Evolutionary conservation across 331 rosid species (phyloP).

Genomic region (Erythrophleum ivorense): DNA sequence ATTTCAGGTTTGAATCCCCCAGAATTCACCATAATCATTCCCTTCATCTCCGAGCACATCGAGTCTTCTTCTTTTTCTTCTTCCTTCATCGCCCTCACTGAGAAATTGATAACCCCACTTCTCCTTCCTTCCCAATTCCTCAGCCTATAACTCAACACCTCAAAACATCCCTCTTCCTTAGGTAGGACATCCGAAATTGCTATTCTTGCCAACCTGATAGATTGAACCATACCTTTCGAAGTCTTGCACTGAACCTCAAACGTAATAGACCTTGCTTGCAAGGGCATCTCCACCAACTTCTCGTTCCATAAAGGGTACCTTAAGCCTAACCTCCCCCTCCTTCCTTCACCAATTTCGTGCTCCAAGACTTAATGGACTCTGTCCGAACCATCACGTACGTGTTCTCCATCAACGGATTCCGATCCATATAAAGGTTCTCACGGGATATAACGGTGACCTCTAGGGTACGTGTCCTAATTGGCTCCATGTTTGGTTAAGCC

Average conservation of each 20-base stretch:
- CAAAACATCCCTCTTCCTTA: conserved; percentile 41
- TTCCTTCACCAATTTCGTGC: conserved; percentile 33
- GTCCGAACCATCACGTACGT: conserved; percentile 39
- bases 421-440: conserved; percentile 32
- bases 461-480: not conserved
- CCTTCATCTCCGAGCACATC: no score
- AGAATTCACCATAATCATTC: not conserved
- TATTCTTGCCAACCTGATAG: conserved; percentile 58
- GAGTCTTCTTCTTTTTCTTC: conserved; percentile 4
- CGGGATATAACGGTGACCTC: conserved; percentile 43
- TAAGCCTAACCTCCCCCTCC: not conserved
- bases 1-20: not conserved
- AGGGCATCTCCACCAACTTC: conserved; percentile 41
- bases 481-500: conserved; percentile 27
- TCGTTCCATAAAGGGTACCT: conserved; percentile 44
- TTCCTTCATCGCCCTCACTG: conserved; percentile 41
- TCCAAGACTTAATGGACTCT: conserved; percentile 37
- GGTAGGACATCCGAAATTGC: conserved; percentile 57
- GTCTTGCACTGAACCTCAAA: conserved; percentile 63
- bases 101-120: conserved; percentile 68
- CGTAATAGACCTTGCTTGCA: conserved; percentile 43
- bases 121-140: conserved; percentile 54
- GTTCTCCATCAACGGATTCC: conserved; percentile 21
- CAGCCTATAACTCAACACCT: conserved; percentile 65
- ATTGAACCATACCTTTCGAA: conserved; percentile 16